These are phyloP conservation scores for Aspergillus quadrilineatus DNA, from an alignment of 2,329 filamentous ascomycete genomes.

Conservation along the genomic window DNA sequence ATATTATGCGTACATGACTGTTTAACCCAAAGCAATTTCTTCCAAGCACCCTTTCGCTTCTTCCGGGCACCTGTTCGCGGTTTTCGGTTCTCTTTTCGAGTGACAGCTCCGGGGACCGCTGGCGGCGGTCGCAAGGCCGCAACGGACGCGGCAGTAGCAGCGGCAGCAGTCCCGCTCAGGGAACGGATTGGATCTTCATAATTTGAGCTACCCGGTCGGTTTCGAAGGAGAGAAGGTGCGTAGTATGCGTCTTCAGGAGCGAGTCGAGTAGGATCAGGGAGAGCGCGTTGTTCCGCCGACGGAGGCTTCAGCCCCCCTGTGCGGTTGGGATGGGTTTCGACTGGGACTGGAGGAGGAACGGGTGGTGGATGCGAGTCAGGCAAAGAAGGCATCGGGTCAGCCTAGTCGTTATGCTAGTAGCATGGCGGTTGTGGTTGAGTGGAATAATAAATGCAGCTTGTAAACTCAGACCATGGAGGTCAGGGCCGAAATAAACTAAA, in stretches of 20 bases:
- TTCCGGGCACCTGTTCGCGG: slow-evolving; percentile 63
- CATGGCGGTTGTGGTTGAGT: slow-evolving; percentile 25
- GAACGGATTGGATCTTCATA: slow-evolving; percentile 37
- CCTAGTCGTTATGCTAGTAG: slow-evolving; percentile 26
- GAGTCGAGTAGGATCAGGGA: slow-evolving; percentile 65
- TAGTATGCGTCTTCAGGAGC: slow-evolving; percentile 83
- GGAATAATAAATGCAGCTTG: not conserved
- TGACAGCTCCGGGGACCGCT: slow-evolving; percentile 38
- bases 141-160: slow-evolving; percentile 41
- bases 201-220: slow-evolving; percentile 40
- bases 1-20: slow-evolving; percentile 70
- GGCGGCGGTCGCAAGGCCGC: slow-evolving; percentile 44
- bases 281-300: slow-evolving; percentile 35
- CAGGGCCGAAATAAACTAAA: slow-evolving; percentile 3
- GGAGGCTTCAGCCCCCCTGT: slow-evolving; percentile 37
- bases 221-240: slow-evolving; percentile 60
- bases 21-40: slow-evolving; percentile 97
- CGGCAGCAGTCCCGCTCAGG: slow-evolving; percentile 43
- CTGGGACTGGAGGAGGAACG: slow-evolving; percentile 46
- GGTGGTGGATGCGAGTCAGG: slow-evolving; percentile 33
- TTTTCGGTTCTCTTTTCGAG: slow-evolving; percentile 48
- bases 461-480: not conserved
- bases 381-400: slow-evolving; percentile 35
- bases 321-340: slow-evolving; percentile 48
- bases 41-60: slow-evolving; percentile 74